phyloP scores from a whole-genome alignment of 352 stramenopile genomes.

The Phytopythium cucurbitacearum region DNA sequence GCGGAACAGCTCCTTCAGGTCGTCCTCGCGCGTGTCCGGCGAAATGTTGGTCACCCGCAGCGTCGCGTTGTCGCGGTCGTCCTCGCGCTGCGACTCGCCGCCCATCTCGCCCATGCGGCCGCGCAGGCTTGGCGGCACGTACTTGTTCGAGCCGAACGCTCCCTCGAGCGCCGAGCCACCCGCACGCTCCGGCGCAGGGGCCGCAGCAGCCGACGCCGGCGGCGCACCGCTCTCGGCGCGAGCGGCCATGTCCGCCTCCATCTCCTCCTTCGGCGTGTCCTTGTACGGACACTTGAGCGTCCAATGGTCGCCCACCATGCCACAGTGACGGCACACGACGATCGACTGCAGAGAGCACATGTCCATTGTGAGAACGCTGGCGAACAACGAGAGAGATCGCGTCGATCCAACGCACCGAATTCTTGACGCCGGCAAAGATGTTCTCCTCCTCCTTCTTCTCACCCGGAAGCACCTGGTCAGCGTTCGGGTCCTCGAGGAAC shows the following conservation, averaged over 20 bases:
- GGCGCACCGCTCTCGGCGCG: slow-evolving; percentile 31
- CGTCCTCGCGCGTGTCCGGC: slow-evolving; percentile 96
- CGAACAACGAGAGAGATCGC: too few relatives aligned
- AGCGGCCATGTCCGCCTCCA: slow-evolving; percentile 66
- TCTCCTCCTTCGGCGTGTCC: slow-evolving; percentile 76
- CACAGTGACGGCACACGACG: slow-evolving; percentile 87
- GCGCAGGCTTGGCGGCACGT: slow-evolving; percentile 82
- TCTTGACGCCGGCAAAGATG: slow-evolving; percentile 84
- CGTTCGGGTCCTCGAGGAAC: slow-evolving; percentile 79
- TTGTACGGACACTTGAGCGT: slow-evolving; percentile 92
- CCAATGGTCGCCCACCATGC: slow-evolving; percentile 88
- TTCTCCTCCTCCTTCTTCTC: slow-evolving; percentile 89
- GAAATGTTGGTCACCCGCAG: slow-evolving; percentile 99
- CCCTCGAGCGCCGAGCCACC: slow-evolving; percentile 54
- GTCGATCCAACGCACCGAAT: slow-evolving; percentile 28
- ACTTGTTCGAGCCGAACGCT: slow-evolving; percentile 82
- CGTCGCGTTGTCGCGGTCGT: slow-evolving; percentile 84
- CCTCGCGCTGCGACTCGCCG: slow-evolving; percentile 32
- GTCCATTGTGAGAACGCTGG: background rate
- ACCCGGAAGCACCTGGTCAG: slow-evolving; percentile 78
- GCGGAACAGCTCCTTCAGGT: slow-evolving; percentile 98
- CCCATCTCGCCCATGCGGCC: slow-evolving; percentile 36
- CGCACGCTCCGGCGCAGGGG: slow-evolving; percentile 22
- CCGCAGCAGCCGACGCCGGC: slow-evolving; percentile 15
- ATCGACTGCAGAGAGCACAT: slow-evolving; percentile 38